Evolutionary conservation across 768 basidiomycete species (phyloP).

Genomic region (Melanogaster broomeanus): DNA sequence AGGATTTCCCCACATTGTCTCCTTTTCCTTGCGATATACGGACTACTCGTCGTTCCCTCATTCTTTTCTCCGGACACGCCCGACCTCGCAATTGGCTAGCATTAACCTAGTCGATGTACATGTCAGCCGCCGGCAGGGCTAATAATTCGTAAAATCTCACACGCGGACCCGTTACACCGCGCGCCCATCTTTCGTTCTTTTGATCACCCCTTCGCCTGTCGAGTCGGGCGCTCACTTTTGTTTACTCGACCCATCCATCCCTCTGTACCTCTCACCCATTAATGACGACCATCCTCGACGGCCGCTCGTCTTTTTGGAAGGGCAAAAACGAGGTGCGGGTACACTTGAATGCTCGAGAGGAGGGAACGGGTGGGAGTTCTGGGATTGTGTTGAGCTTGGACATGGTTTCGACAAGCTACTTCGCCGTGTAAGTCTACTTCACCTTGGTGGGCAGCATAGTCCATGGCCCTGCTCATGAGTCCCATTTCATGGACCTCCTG

Average conservation of each 20-base stretch:
- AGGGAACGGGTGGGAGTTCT: conserved; percentile 47
- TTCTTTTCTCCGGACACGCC: background rate
- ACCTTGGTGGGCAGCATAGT: background rate
- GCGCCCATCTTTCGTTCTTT: background rate
- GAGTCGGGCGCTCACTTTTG: background rate
- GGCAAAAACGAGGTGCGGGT: conserved; percentile 12
- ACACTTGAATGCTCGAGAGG: conserved; percentile 22
- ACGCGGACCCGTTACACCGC: conserved; percentile 17
- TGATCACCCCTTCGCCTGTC: background rate
- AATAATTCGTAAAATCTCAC: conserved; percentile 18
- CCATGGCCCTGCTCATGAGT: background rate
- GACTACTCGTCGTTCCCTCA: background rate
- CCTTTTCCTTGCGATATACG: background rate
- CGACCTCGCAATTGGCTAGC: background rate
- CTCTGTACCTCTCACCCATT: background rate
- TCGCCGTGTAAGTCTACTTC: conserved; percentile 56
- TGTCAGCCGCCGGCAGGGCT: background rate
- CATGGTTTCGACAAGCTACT: conserved; percentile 52
- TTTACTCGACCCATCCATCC: background rate
- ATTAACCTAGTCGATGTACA: conserved; percentile 10
- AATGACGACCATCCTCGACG: conserved; percentile 15
- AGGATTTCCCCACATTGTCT: background rate
- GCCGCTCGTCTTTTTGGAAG: conserved; percentile 2
- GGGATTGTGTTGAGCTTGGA: conserved; percentile 63
- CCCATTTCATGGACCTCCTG: too few relatives aligned